Evolutionary conservation across 2,329 filamentous ascomycete species (phyloP), one percentile per base, ranked within the genome.

Genomic region (Fusarium sp.): DNA sequence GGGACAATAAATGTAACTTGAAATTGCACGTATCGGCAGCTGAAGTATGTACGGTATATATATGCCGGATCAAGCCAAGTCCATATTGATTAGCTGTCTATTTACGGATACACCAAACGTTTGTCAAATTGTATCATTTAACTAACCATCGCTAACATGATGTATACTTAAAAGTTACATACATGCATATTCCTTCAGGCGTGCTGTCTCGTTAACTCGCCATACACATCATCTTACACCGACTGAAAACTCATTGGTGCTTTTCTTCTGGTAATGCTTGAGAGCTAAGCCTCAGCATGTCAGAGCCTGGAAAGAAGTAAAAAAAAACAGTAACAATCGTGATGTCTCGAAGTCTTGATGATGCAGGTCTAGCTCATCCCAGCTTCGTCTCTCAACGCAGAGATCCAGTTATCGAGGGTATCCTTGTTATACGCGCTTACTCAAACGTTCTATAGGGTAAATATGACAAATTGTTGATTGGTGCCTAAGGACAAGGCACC

Each of bases 361-460:
- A 55, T 68, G 64, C 62, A 50, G 46, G 38, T 52, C n/a, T 45
- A 57, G 42, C 45, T 56, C 38, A 23, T 51, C 44, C 56, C 44
- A 36, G 17, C n/a, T n/a, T 36, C 34, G 34, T 36, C 34, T 9
- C 17, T n/a, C 17, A 36, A 19, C 34, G 17, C n/a, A 36, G n/a
- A n/a, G 9, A 10, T n/a, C 7, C 34, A 36, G 7, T 10, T 10
- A 36, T n/a, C 7, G 14, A n/a, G 17, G 9, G 6, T 17, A 34
- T 17, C 15, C 32, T 34, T 34, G 14, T 11, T 11, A 28, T 12
- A 28, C 12, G 26, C 26, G 11, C 26, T 28, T 28, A 28, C 26
- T 11, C 26, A 6, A 28, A 9, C 26, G 26, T 28, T 28, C 11
- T 28, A 28, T 28, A 28, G 26, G 10, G 11, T 28, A 28, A 10